A percentile compares a stretch with the other conserved stretches of the same genome.
phyloP scores from a whole-genome alignment of 805 yeast genomes.

The Diddensiella caesifluorescens region DNA sequence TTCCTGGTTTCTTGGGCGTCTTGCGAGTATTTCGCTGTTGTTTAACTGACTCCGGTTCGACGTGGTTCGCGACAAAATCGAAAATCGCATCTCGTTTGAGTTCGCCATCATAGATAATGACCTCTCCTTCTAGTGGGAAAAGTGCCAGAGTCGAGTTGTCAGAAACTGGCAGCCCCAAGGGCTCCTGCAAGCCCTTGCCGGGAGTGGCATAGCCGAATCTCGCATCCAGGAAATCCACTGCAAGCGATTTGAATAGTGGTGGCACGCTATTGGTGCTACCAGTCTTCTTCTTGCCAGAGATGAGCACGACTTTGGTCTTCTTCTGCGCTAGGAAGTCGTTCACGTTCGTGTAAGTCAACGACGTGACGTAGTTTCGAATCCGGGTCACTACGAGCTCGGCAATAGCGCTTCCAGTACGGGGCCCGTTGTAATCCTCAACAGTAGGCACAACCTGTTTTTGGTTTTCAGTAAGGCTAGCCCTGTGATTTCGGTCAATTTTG shows the following conservation, averaged over 20 bases:
- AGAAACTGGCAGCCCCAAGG: constrained; percentile 22
- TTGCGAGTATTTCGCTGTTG: neutral
- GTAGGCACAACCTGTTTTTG: constrained; percentile 17
- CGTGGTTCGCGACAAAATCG: constrained; percentile 19
- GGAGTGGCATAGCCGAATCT: constrained; percentile 27
- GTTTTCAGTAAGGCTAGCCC: constrained; percentile 17
- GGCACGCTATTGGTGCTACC: constrained; percentile 21
- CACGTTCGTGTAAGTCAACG: constrained; percentile 19
- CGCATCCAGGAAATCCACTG: constrained; percentile 27
- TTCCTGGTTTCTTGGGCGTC: no score
- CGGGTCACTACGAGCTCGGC: constrained; percentile 25
- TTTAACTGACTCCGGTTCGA: neutral
- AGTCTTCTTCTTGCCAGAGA: constrained; percentile 25
- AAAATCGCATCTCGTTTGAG: constrained; percentile 24
- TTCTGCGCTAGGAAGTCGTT: constrained; percentile 24
- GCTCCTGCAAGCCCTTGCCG: constrained; percentile 25
- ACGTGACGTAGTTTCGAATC: constrained; percentile 29
- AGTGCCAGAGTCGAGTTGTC: constrained; percentile 25
- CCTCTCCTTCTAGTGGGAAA: constrained; percentile 23
- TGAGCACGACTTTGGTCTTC: constrained; percentile 26
- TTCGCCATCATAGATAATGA: constrained; percentile 27
- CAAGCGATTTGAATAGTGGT: constrained; percentile 29
- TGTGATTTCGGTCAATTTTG: constrained; percentile 33
- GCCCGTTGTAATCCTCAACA: constrained; percentile 28
- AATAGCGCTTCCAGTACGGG: constrained; percentile 26